Percentiles rank a stretch among this genome's conserved stretches.
Evolutionary conservation across 345 rosid genomes (phyloP).

Genomic region (Sonneratia alba): DNA sequence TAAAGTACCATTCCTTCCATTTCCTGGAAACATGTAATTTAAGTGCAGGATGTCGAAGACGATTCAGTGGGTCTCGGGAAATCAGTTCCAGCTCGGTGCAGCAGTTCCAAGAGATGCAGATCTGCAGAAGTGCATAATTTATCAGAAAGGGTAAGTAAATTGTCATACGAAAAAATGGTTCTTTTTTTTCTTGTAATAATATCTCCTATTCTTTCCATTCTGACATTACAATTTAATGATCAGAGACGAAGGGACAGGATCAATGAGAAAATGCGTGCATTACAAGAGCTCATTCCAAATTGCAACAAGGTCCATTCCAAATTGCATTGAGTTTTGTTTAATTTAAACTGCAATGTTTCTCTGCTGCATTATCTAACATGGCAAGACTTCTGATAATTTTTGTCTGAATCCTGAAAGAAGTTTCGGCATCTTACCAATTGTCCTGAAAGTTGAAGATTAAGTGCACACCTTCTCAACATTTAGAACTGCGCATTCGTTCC

Average conservation of each 20-base stretch:
- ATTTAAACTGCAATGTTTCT: neutral
- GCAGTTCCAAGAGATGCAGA: constrained; percentile 74
- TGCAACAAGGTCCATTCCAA: constrained; percentile 57
- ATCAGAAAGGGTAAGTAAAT: constrained; percentile 81
- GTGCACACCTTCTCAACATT: neutral
- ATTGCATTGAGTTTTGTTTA: neutral
- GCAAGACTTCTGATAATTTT: neutral
- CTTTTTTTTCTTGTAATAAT: neutral
- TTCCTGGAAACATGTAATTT: neutral
- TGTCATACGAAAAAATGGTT: neutral
- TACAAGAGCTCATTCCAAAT: constrained; percentile 94
- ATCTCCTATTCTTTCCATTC: neutral
- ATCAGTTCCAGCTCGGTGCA: constrained; percentile 32
- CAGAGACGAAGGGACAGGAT: constrained; percentile 92
- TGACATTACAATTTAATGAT: neutral
- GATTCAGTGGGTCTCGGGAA: constrained; percentile 49
- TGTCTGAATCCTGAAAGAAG: neutral
- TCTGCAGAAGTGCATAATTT: constrained; percentile 93
- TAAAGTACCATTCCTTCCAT: neutral
- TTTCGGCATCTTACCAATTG: neutral
- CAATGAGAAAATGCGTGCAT: constrained; percentile 90
- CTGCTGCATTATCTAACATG: neutral
- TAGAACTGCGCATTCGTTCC: too few species aligned
- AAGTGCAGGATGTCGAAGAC: constrained; percentile 62
- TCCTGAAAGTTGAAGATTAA: neutral